Percentiles rank a stretch among this genome's conserved stretches.
Evolutionary conservation across 2,329 filamentous ascomycete genomes (phyloP).

Genomic region (Leptographium lundbergii): DNA sequence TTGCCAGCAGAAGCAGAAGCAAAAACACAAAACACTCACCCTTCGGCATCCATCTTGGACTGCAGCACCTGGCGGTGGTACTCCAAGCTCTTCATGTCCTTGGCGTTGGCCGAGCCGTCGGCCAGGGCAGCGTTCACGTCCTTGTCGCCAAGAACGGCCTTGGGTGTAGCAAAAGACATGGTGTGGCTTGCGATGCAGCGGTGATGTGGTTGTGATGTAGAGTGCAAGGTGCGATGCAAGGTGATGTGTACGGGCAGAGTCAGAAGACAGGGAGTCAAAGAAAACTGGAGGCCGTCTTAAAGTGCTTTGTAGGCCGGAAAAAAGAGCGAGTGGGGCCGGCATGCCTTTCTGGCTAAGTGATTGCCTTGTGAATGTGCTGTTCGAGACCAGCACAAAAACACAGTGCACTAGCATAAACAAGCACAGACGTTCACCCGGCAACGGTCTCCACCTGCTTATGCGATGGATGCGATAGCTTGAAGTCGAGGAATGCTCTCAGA

Average conservation of each 20-base stretch:
- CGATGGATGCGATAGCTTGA: neutral
- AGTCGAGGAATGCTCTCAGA: no score
- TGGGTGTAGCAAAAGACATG: neutral
- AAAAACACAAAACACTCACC: no score
- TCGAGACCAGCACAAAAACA: neutral
- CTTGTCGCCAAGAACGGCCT: slow-evolving; percentile 44
- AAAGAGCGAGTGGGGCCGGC: neutral
- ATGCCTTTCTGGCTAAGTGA: neutral
- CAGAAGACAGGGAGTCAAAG: neutral
- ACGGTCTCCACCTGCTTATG: slow-evolving; percentile 3
- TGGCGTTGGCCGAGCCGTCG: slow-evolving; percentile 33
- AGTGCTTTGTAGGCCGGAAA: neutral
- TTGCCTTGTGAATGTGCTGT: neutral
- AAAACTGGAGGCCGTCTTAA: neutral
- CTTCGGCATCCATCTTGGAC: slow-evolving; percentile 54
- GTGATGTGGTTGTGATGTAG: neutral
- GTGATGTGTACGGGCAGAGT: no score
- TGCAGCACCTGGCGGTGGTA: slow-evolving; percentile 67
- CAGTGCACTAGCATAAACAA: slow-evolving; percentile 9
- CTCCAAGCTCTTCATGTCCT: slow-evolving; percentile 54
- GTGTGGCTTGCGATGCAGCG: neutral
- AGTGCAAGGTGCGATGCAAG: no score
- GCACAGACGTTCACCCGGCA: slow-evolving; percentile 7
- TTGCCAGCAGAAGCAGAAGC: no score
- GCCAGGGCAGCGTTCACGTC: slow-evolving; percentile 48